Conservation (phyloP, 495 filamentous ascomycete species). For the Rhypophila decipiens region DNA sequence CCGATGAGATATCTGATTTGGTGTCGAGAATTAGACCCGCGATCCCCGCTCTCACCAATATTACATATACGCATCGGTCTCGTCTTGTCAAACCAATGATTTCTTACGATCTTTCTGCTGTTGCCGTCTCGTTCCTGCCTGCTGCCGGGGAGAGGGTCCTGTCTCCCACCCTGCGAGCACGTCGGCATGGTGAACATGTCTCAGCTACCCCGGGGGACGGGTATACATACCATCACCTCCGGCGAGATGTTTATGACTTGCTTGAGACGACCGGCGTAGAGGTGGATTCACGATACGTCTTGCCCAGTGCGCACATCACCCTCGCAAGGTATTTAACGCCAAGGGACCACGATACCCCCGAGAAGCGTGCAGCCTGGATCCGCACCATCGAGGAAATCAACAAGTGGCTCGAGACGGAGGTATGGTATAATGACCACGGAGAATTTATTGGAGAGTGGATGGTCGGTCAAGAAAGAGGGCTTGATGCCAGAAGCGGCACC, state of each 20-base stretch:
- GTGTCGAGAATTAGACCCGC: conserved; percentile 45
- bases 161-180: conserved; percentile 24
- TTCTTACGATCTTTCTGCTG: conserved; percentile 74
- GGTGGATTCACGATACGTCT: conserved; percentile 70
- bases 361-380: conserved; percentile 53
- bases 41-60: conserved; percentile 50
- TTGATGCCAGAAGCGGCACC: conserved; percentile 61
- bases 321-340: conserved; percentile 70
- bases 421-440: conserved; percentile 52
- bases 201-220: conserved; percentile 41
- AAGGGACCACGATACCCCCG: conserved; percentile 35
- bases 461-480: conserved; percentile 68
- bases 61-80: conserved; percentile 55
- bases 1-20: conserved; percentile 54
- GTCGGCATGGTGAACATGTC: neutral
- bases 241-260: conserved; percentile 66
- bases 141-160: conserved; percentile 50
- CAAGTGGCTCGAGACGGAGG: conserved; percentile 55
- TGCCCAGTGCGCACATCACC: conserved; percentile 84
- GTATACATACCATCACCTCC: conserved; percentile 88
- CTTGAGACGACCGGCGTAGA: conserved; percentile 50
- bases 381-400: conserved; percentile 70
- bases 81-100: conserved; percentile 76
- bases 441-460: conserved; percentile 54
- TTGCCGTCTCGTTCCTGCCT: conserved; percentile 82